Evolutionary conservation across 441 rosid genomes (phyloP), one percentile per base, ranked within the genome.

Genomic region (Aleurites moluccanus): DNA sequence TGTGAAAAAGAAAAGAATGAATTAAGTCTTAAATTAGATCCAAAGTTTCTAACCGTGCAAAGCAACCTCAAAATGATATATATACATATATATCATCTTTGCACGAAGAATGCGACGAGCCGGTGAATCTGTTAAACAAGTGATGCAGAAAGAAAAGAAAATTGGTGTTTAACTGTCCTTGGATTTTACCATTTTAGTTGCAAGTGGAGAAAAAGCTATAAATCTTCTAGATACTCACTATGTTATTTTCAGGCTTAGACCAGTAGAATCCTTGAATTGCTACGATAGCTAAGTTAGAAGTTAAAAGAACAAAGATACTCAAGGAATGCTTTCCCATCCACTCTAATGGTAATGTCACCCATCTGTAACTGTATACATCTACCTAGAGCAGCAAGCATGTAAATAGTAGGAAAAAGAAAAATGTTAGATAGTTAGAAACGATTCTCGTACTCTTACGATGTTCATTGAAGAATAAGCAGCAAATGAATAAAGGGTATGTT

Each of bases 301-400:
- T 63, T 57, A 75, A 38, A n/a, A 81, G 59, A 13, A 81, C 66
- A 66, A 77, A 81, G 45, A 81, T 78, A 25, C 60, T 75, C 75
- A 81, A 75, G 15, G 84, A 73, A 64, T 81, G 84, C 70, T 71
- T 75, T 75, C 84, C 84, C 79, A 81, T 78, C 84, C 81, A 81
- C 66, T 78, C 84, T 65, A 81, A 64, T 2, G 64, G 68, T 25
- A 10, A 66, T 35, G 81, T 62, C 59, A 57, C 7, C 25, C 52
- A 25, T 52, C 78, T 73, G 75, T 78, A 63, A 23, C 75, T 69
- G 13, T 72, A 64, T 64, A 77, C 72, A 67, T 81, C 84, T 28
- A 81, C 79, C 84, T 81, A 56, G 6, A 70, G 56, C 68, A 28
- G 10, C 9, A 10, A 56, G 18, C 63, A 61, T 20, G 47, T 52